Evolutionary conservation across 78 protist species (phyloP), one percentile per base, ranked within the genome.

Genomic region (Neovahlkampfia damariscottae): DNA sequence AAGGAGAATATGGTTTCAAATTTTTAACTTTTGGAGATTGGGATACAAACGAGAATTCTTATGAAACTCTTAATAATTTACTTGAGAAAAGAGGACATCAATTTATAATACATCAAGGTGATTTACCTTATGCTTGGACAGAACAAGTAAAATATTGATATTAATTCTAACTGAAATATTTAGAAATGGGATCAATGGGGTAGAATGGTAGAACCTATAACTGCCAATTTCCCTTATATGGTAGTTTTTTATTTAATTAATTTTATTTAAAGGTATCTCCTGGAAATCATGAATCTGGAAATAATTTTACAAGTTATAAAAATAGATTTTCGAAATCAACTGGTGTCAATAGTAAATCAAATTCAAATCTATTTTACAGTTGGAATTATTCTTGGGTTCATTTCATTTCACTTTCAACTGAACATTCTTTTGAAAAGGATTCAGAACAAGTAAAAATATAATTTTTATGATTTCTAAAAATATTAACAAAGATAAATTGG

Each of bases 401-500:
- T 50, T 50, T 50, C 62, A 50, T 50, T n/a, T 19, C 34, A n/a
- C 62, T 50, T n/a, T n/a, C 34, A 19, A 50, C 62, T n/a, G 62
- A 50, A 19, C 62, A 50, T 50, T n/a, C 62, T 50, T 50, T 50
- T n/a, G 62, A n/a, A 19, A 19, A 50, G 62, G 62, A 50, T 50
- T 19, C 62, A 19, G 62, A 19, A n/a, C n/a, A n/a, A n/a, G n/a
- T n/a, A n/a, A n/a, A n/a, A n/a, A n/a, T n/a, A n/a, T n/a, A n/a
- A n/a, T n/a, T n/a, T n/a, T n/a, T n/a, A n/a, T n/a, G n/a, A n/a
- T n/a, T n/a, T n/a, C n/a, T n/a, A n/a, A n/a, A n/a, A n/a, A n/a
- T n/a, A n/a, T n/a, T n/a, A n/a, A n/a, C 5, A 5, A 67, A 76
- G 79, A 67, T 67, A 38, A 76, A 76, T 28, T 76, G 79, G 79